Conservation (phyloP, 2,329 filamentous ascomycete species). For the Aspergillus ibericus region DNA sequence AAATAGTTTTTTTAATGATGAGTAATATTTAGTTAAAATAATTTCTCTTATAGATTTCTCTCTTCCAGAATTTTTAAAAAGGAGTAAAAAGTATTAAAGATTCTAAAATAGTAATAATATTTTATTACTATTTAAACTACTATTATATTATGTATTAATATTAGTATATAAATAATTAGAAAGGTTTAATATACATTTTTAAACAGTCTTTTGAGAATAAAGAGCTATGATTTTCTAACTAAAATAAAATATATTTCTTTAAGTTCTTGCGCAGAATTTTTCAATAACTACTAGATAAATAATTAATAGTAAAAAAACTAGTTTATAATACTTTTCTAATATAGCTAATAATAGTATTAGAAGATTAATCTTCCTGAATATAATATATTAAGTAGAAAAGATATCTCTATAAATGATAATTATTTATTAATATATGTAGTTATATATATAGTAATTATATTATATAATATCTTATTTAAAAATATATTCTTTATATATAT, state of each 20-base stretch:
- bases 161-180: conserved; percentile 25
- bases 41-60: conserved; percentile 23
- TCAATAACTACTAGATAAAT: conserved; percentile 32
- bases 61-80: conserved; percentile 14
- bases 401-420: too few relatives aligned
- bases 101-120: conserved; percentile 22
- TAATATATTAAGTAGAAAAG: too few relatives aligned
- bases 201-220: conserved; percentile 23
- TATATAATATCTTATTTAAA: too few relatives aligned
- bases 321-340: conserved; percentile 21
- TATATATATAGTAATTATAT: too few relatives aligned
- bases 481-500: too few relatives aligned
- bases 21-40: conserved; percentile 25
- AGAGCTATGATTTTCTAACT: conserved; percentile 24
- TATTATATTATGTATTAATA: not conserved
- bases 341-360: conserved; percentile 15
- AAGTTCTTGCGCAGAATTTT: conserved; percentile 33
- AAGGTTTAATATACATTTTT: conserved; percentile 24
- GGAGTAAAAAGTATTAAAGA: conserved; percentile 10
- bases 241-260: conserved; percentile 29
- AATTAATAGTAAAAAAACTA: conserved; percentile 27
- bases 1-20: conserved; percentile 13
- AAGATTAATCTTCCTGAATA: not conserved
- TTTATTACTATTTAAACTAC: not conserved
- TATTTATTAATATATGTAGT: too few relatives aligned